Evolutionary conservation across 495 filamentous ascomycete species (phyloP).

Genomic region (Bacidia rubella): DNA sequence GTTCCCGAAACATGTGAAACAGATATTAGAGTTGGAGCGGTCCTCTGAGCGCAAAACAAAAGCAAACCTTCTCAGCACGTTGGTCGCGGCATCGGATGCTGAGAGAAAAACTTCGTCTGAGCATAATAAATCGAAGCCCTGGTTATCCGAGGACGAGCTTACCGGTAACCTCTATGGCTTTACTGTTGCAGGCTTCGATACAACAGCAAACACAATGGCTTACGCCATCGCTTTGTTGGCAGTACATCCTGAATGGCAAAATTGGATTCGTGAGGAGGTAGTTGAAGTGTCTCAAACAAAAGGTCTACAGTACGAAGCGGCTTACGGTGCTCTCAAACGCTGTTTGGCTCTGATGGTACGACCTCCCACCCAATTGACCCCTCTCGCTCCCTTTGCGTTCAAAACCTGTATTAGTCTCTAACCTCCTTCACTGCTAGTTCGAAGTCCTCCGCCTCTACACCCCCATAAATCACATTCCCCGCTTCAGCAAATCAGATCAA

Average conservation of each 20-base stretch:
- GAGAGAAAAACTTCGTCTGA: not conserved
- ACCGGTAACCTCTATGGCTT: slow-evolving; percentile 19
- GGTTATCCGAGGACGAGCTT: slow-evolving; percentile 16
- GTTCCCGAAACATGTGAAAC: slow-evolving; percentile 1
- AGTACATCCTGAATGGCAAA: slow-evolving; percentile 14
- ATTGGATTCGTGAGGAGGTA: slow-evolving; percentile 21
- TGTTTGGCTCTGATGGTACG: slow-evolving; percentile 11
- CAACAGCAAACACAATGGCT: slow-evolving; percentile 16
- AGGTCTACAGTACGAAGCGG: slow-evolving; percentile 23
- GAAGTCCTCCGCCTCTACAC: slow-evolving; percentile 37
- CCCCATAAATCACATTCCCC: slow-evolving; percentile 27
- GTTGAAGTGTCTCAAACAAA: slow-evolving; percentile 18
- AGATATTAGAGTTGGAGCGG: not conserved
- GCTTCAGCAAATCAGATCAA: slow-evolving; percentile 18
- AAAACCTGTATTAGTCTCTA: not conserved
- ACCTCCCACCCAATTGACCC: not conserved
- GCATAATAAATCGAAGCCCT: not conserved
- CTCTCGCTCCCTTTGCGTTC: not conserved
- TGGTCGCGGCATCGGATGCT: slow-evolving; percentile 14
- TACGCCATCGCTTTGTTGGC: slow-evolving; percentile 13
- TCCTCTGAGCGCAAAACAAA: not conserved
- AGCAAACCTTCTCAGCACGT: slow-evolving; percentile 9
- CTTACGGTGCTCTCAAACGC: slow-evolving; percentile 14
- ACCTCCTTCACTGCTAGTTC: slow-evolving; percentile 14
- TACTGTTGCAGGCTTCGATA: slow-evolving; percentile 17